Evolutionary conservation across 73 alveolate genomes (phyloP), one percentile per base, ranked within the genome.

Genomic region (Urostyla sp.): DNA sequence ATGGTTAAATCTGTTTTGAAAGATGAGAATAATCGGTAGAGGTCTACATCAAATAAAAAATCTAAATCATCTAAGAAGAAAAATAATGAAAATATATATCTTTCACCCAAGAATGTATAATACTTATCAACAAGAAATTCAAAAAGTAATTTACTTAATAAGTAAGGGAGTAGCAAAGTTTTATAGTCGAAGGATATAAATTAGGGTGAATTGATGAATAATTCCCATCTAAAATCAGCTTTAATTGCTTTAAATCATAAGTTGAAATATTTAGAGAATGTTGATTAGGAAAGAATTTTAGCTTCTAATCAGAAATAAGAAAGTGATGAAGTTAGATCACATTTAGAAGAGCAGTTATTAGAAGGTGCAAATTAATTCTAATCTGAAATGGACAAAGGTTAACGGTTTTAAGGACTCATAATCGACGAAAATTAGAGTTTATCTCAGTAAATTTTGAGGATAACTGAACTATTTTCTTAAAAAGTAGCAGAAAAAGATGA

Each of bases 401-500:
- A 46, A 1, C 44, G 49, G 35, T 69, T 46, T 49, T 69, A 69
- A 46, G 83, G 49, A 15, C 44, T 69, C 20, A 52, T 69, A 15
- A 69, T 69, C 16, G 49, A 69, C 49, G 83, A 69, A 35, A 69
- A 69, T 31, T 69, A 44, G 56, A 36, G 67, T 10, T 40, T 69
- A 5, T 15, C 51, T 35, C 44, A 69, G 35, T 31, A 69, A 24
- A 69, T 69, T 11, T 53, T 69, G 11, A 69, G 44, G 8, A 69
- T 69, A 24, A 69, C 83, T 13, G 83, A 69, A 16, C 44, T 69
- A 69, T 69, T 69, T 54, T 69, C 83, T 34, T 46, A 69, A 46
- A 69, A 69, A 28, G 83, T 69, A 13, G 83, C 44, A 34, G 83
- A 69, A 32, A 46, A 46, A 23, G 83, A 69, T 32, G 83, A 69